Evolutionary conservation across 2,329 filamentous ascomycete genomes (phyloP), one percentile per base, ranked within the genome.

Genomic region (Fusarium camptoceras): DNA sequence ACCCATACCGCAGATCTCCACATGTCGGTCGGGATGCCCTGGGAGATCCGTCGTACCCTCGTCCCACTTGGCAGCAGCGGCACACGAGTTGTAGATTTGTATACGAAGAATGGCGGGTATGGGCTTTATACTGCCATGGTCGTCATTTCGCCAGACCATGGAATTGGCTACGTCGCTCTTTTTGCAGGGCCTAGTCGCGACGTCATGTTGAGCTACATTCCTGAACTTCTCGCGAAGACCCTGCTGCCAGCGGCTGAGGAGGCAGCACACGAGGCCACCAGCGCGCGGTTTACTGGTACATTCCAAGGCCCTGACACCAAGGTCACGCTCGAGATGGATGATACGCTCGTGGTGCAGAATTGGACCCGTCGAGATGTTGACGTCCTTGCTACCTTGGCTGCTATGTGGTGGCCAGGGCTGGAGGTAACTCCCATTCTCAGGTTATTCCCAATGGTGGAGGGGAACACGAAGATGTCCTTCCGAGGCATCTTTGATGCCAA

Each of bases 1-100:
- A 6, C 55, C 2, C 62, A 66, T 14, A 66, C 63, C 3, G 34
- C 63, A 2, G 48, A 66, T 1, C 15, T 34, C 6, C 14, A n/a
- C 9, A 31, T 66, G 24, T 60, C 63, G 0, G 30, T 66, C 6
- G 63, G 63, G 2, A 66, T 66, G 63, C 61, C 63, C 6, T 66
- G 63, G 63, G 63, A 66, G 44, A 66, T 66, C 1, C 37, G 54
- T 2, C 63, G 63, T 5, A 65, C n/a, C 2, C 7, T 20, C 4
- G 4, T 55, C 2, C 58, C 61, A 2, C 20, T 64, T 15, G 27
- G 54, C 1, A n/a, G 22, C 9, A 31, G 5, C 7, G 49, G 48
- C 11, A 11, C 24, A 6, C n/a, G 56, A 4, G 22, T 51, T 9
- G 22, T 49, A 0, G 63, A 66, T 16, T 31, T 66, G 1, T 66